Base-by-base conservation (phyloP, 2,329 filamentous ascomycete genomes). In the Tolypocladium paradoxum region DNA sequence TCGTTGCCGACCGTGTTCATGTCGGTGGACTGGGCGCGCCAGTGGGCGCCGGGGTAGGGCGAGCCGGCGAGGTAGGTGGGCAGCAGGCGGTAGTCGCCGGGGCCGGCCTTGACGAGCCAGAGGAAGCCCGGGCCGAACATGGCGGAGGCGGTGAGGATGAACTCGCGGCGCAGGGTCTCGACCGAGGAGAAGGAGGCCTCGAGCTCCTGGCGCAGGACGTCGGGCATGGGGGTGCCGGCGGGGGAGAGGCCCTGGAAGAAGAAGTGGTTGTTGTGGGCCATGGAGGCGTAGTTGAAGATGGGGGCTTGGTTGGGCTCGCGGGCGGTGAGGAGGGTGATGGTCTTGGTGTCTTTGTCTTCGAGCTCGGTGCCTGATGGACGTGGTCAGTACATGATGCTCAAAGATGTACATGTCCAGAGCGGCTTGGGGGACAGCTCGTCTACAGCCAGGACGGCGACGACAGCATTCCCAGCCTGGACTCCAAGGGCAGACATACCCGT, bases 41-140 rank as follows among this genome's bases (percentile, higher is more conserved):
- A 89, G 73, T 96, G 88, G 35, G 91, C 92, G 57, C 82, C 84
- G 4, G 88, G 82, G 70, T 92, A 93, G 5, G 93, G 93, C 8
- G 87, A 88, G 54, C 93, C 93, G 54, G 92, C 91, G 56, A 91
- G 82, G 76, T 97, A 99, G 54, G 93, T 99, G 62, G 83, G 79
- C 54, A 99, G 78, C 64, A 99, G 80, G 63, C 84, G 83, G 73
- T 76, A 77, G 61, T 75, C 76, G 65, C 60, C 62, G 55, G 68
- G 65, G 52, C 64, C 70, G 61, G 63, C 67, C 70, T 82, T 82
- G 64, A 96, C 88, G 56, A 99, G 84, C 93, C 93, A 99, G 66
- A 97, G 87, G 73, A 95, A 97, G 59, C 93, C 93, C 0, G 92
- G 91, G 52, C 92, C 93, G 74, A 99, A 97, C 90, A 97, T 96